phyloP scores from a whole-genome alignment of 441 rosid species.

The Adansonia grandidieri region DNA sequence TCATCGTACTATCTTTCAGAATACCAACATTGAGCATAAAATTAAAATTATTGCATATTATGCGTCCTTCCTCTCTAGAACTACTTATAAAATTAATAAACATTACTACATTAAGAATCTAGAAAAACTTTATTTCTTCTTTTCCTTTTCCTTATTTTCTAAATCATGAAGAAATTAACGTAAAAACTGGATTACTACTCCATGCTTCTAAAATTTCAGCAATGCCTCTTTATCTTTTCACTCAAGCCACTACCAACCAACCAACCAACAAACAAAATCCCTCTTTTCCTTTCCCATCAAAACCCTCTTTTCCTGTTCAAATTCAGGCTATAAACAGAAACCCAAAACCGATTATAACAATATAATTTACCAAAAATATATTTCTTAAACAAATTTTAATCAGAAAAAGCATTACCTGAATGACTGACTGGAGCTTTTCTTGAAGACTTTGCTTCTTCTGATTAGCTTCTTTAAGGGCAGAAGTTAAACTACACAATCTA shows the following conservation, averaged over 20 bases:
- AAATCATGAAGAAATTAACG: neutral
- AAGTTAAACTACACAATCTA: constrained; percentile 78
- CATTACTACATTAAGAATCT: neutral
- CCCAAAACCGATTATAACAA: neutral
- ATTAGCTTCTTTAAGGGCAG: constrained; percentile 70
- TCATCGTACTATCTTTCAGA: neutral
- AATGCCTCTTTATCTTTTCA: neutral
- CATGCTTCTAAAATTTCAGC: neutral
- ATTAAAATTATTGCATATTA: neutral
- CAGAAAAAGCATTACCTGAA: constrained; percentile 56
- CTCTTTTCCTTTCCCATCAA: neutral
- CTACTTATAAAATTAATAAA: neutral
- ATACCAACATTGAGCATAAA: neutral
- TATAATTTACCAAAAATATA: neutral
- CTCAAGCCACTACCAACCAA: neutral
- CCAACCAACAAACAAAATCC: neutral
- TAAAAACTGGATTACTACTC: neutral
- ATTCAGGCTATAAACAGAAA: neutral
- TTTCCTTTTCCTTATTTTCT: neutral
- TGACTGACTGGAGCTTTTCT: constrained; percentile 62
- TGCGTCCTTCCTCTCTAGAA: neutral
- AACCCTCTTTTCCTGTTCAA: neutral
- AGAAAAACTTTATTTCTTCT: neutral
- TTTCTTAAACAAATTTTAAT: neutral
- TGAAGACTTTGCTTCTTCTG: constrained; percentile 61